Conservation (phyloP, 176 grass and related monocot genomes). For the Eleusine coracana region DNA sequence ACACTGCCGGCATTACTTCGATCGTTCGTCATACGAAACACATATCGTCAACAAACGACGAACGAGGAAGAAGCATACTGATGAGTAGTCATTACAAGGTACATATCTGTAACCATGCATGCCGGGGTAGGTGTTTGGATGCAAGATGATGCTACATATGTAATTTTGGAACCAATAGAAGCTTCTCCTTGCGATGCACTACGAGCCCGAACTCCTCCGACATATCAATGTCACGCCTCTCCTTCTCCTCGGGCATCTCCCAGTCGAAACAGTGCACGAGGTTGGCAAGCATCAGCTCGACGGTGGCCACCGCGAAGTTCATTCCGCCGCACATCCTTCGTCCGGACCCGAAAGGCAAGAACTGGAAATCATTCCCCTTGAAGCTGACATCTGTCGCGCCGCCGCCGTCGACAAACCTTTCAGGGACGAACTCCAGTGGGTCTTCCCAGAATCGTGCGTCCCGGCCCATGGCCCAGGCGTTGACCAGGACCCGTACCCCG, state of each 20-base stretch:
- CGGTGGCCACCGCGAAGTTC: not conserved
- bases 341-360: not conserved
- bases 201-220: constrained; percentile 41
- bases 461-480: not conserved
- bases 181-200: constrained; percentile 40
- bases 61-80: too few relatives aligned
- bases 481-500: not conserved
- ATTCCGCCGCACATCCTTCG: constrained; percentile 23
- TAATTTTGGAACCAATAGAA: constrained; percentile 22
- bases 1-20: too few relatives aligned
- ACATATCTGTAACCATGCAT: too few relatives aligned
- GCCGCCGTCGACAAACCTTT: constrained; percentile 19
- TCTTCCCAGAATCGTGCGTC: not conserved
- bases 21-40: too few relatives aligned
- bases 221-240: constrained; percentile 33
- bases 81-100: too few relatives aligned
- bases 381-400: not conserved
- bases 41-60: too few relatives aligned
- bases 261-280: constrained; percentile 22
- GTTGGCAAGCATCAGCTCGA: constrained; percentile 26
- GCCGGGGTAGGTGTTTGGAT: not conserved
- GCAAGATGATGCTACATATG: not conserved
- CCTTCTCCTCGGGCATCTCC: constrained; percentile 1
- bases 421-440: constrained; percentile 1
- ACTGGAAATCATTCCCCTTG: constrained; percentile 7